Evolutionary conservation across 2,329 filamentous ascomycete species (phyloP), one percentile per base, ranked within the genome.

Genomic region (Cordyceps cateniannulata): DNA sequence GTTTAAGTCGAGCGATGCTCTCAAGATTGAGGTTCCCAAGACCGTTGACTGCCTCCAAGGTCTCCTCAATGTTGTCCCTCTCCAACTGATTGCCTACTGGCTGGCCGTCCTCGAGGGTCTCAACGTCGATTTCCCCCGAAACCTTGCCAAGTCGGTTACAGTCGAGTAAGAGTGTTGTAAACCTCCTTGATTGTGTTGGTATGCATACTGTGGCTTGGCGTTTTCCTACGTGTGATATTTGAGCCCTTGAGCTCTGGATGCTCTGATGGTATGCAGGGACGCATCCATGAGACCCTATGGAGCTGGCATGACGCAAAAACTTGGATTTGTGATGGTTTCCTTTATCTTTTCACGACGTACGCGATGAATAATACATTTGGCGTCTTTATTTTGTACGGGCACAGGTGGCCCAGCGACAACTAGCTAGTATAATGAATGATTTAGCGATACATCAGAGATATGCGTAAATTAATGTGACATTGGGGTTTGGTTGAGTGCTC

Each of bases 41-140:
- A 98, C 93, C 7, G 92, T 97, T 63, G 95, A 99, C 73, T 90
- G 88, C 70, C 85, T 99, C 62, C 95, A 99, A 81, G 95, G 95
- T 76, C 88, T 99, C 68, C 85, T 99, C 72, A 99, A 99, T 77
- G 95, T 99, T 71, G 91, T 99, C 68, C 95, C 95, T 57, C 84
- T 99, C 71, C 95, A 99, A 82, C 84, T 99, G 69, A 97, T 99
- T 80, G 91, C 95, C 63, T 99, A 99, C 85, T 98, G 95, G 93
- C 86, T 99, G 66, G 95, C 95, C 59, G 93, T 99, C 70, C 89
- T 89, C 67, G 95, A 96, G 81, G 93, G 93, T 57, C 82, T 97
- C 67, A 98, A 99, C 74, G 95, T 99, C 63, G 95, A 99, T 75
- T 98, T 98, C 86, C 95, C 95, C 62, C 89, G 95, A 72, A 99